Percentiles rank a stretch among this genome's conserved stretches.
phyloP scores from a whole-genome alignment of 441 rosid species.

The Erodium texanum region DNA sequence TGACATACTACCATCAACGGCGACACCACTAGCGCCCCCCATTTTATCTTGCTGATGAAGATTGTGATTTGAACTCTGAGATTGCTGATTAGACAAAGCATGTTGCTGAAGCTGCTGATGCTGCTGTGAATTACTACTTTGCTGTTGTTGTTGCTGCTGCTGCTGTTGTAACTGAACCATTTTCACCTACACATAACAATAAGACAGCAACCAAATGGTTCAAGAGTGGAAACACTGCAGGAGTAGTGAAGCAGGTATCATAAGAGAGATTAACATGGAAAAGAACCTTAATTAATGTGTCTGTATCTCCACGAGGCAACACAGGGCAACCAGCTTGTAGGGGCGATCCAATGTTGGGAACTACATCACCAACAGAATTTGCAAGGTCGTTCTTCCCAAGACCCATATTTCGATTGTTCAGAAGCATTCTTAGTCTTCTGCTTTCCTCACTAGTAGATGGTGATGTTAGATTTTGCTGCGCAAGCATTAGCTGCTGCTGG shows the following conservation, averaged over 20 bases:
- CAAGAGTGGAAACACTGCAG: neutral
- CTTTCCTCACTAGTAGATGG: constrained; percentile 62
- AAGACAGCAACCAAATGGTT: constrained; percentile 14
- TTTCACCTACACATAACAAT: constrained; percentile 34
- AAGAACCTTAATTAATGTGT: constrained; percentile 48
- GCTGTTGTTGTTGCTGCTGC: constrained; percentile 23
- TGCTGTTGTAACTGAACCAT: constrained; percentile 47
- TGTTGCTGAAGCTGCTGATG: constrained; percentile 47
- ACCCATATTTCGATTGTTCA: constrained; percentile 45
- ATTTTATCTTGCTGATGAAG: constrained; percentile 62
- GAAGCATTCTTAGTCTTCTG: constrained; percentile 61
- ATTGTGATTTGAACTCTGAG: constrained; percentile 53
- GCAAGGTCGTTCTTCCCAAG: constrained; percentile 58
- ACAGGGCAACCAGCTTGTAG: constrained; percentile 32
- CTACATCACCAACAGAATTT: constrained; percentile 49
- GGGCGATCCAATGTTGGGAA: constrained; percentile 53
- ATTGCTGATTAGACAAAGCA: constrained; percentile 54
- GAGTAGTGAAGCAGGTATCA: neutral
- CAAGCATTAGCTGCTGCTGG: constrained; percentile 76
- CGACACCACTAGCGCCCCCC: constrained; percentile 46
- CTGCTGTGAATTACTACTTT: constrained; percentile 33
- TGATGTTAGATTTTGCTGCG: constrained; percentile 63
- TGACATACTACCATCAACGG: constrained; percentile 63
- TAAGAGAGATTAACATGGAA: constrained; percentile 3
- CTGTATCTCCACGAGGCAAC: constrained; percentile 50